Base-by-base conservation (phyloP, 768 basidiomycete species). In the Boletus huronensis region DNA sequence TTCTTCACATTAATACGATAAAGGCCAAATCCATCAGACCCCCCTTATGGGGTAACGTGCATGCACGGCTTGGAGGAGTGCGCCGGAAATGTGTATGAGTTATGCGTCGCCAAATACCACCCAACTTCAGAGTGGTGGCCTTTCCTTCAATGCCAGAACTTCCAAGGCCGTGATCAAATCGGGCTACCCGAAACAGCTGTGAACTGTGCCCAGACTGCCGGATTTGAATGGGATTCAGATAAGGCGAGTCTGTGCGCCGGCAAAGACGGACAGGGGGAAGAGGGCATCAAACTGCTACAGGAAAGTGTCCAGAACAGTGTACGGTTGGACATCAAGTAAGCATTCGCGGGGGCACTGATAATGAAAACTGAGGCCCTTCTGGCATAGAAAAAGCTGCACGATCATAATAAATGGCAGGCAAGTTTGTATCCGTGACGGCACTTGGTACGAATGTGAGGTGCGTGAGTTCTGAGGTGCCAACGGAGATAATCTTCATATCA, bases 21-120 rank as follows among this genome's bases (percentile, higher is more conserved):
- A 57, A 92, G 90, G 52, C 63, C 82, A 26, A 82, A 92, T 65
- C 54, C 75, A n/a, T 78, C 80, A 6, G 84, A 88, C 26, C 72
- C 80, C n/a, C 74, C 76, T 45, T 91, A 86, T 65, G 93, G 93
- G n/a, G 82, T 88, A 29, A 79, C 73, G 32, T 97, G 94, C 72
- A 79, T 79, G 76, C 93, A 96, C 65, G 93, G 93, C 17, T 73
- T 74, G 5, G 70, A 79, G 49, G 94, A 98, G 70, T 97, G 94
- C 64, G 82, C 82, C 14, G 94, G 90, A 40, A 93, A 96, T 72
- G 82, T 93, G 17, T 89, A 97, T 55, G 85, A 97, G 66, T 77
- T 97, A 26, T 98, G 95, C 69, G 87, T 79, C 29, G 75, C 79
- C 51, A 82, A 84, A 66, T 77, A 90, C 57, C 74, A 79, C 23